A percentile compares a stretch with the other conserved stretches of the same genome.
Conservation (phyloP, 768 basidiomycete genomes). For the Podaxis sp. region DNA sequence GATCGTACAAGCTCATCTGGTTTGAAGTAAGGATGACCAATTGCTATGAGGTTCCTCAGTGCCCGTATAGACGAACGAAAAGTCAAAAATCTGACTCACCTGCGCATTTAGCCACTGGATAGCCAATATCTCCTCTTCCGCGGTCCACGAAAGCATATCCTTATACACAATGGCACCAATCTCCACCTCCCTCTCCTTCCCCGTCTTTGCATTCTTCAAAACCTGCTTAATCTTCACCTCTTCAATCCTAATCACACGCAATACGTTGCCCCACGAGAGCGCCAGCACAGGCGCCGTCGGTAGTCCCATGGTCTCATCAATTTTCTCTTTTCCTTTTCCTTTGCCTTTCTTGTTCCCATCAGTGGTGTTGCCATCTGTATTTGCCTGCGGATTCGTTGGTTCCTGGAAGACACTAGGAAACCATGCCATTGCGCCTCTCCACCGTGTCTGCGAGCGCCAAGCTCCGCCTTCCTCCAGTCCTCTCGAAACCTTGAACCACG, state of each 20-base stretch:
- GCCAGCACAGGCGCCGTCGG: slow-evolving; percentile 65
- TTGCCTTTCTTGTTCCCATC: slow-evolving; percentile 15
- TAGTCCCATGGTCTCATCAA: slow-evolving; percentile 2
- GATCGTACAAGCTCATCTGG: slow-evolving; percentile 71
- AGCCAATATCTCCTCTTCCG: slow-evolving; percentile 63
- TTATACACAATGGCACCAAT: slow-evolving; percentile 66
- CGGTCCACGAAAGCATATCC: slow-evolving; percentile 57
- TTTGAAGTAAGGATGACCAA: slow-evolving; percentile 56
- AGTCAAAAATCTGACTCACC: slow-evolving; percentile 53
- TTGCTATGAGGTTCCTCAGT: slow-evolving; percentile 50
- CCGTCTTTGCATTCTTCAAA: slow-evolving; percentile 52
- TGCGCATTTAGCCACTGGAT: slow-evolving; percentile 87
- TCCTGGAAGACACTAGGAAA: slow-evolving; percentile 59
- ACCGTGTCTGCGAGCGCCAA: slow-evolving; percentile 43
- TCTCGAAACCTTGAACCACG: slow-evolving; percentile 82
- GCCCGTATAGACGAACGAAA: slow-evolving; percentile 1
- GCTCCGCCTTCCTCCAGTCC: slow-evolving; percentile 43
- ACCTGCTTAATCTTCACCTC: slow-evolving; percentile 56
- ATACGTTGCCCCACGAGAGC: slow-evolving; percentile 78
- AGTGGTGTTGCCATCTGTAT: slow-evolving; percentile 14
- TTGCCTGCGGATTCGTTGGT: slow-evolving; percentile 19
- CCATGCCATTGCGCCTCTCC: slow-evolving; percentile 77
- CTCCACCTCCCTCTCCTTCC: slow-evolving; percentile 59
- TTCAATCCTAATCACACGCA: slow-evolving; percentile 66
- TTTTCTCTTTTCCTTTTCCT: slow-evolving; percentile 12